Percentiles rank a stretch among this genome's conserved stretches.
phyloP scores from a whole-genome alignment of 225 moss, liverwort and hornwort genomes.

The Bryum argenteum region DNA sequence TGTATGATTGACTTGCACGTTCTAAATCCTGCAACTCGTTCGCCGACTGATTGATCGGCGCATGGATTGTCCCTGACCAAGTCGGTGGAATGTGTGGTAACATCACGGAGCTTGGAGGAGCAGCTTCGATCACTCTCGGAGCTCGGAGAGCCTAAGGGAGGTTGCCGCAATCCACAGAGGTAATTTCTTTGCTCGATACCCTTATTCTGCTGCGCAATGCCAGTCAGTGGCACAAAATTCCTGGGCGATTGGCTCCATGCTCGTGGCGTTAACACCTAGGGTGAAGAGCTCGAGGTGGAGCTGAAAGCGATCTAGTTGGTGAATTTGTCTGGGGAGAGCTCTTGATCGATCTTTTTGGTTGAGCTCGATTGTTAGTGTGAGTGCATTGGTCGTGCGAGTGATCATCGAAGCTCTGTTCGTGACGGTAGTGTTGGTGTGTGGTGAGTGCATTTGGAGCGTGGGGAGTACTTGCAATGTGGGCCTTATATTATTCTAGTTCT shows the following conservation, averaged over 20 bases:
- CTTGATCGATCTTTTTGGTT: not conserved
- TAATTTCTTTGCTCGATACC: not conserved
- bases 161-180: constrained; percentile 21
- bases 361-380: not conserved
- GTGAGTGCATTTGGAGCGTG: not conserved
- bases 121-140: constrained; percentile 9
- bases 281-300: not conserved
- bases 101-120: constrained; percentile 17
- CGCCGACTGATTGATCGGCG: not conserved
- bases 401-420: not conserved
- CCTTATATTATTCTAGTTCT: not conserved
- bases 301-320: not conserved
- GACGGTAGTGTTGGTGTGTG: not conserved
- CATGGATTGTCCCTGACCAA: not conserved
- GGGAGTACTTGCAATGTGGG: not conserved
- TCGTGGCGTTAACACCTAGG: not conserved
- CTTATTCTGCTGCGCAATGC: too few relatives aligned
- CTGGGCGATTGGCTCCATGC: not conserved
- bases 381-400: not conserved
- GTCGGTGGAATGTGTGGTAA: constrained; percentile 7
- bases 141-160: not conserved
- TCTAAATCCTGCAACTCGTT: not conserved
- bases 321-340: not conserved
- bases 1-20: not conserved
- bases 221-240: too few relatives aligned